Evolutionary conservation across 176 grass and related monocot genomes (phyloP), one percentile per base, ranked within the genome.

Genomic region (Lolium rigidum): DNA sequence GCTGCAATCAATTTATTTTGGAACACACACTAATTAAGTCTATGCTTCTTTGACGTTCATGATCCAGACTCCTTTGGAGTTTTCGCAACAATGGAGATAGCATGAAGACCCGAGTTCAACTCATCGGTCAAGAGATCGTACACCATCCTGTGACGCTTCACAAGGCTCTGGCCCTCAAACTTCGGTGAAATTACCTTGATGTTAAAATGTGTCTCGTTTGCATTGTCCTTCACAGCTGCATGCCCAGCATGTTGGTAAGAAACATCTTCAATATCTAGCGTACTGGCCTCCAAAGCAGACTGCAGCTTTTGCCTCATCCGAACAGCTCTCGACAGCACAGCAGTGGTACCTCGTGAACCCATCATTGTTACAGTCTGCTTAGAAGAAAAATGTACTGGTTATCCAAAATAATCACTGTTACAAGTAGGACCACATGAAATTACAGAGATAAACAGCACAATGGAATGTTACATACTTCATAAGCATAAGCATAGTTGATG

Each of bases 1-100:
- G 51, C 51, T 81, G 71, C 35, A 66, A 62, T 21, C 39, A 60
- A 81, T 21, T 88, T 85, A 88, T 88, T 91, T 55, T 1, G 54
- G 41, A 69, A 54, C 60, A 87, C 77, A 35, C 44, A 55, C 1
- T 76, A 51, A 54, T 8, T 2, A 14, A 26, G 25, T 37, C 1
- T 8, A 18, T 26, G 9, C 11, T 70, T 61, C 76, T 75, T 70
- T 31, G 4, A 31, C 20, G 14, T 76, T 90, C 74, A 95, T 10
- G 88, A 77, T 71, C 76, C 85, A 17, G 72, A 88, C 60, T 98
- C 97, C 56, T 85, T 86, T 7, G 93, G 94, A 37, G 94, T 94
- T 93, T 96, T 98, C 62, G 94, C 97, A 73, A 91, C 92, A 79
- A 98, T 96, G 82, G 92, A 98, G 85, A 98, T 83, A 87, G 94